A percentile compares a stretch with the other conserved stretches of the same genome.
phyloP scores from a whole-genome alignment of 1,284 basidiomycete genomes.

The Moesziomyces sp. region DNA sequence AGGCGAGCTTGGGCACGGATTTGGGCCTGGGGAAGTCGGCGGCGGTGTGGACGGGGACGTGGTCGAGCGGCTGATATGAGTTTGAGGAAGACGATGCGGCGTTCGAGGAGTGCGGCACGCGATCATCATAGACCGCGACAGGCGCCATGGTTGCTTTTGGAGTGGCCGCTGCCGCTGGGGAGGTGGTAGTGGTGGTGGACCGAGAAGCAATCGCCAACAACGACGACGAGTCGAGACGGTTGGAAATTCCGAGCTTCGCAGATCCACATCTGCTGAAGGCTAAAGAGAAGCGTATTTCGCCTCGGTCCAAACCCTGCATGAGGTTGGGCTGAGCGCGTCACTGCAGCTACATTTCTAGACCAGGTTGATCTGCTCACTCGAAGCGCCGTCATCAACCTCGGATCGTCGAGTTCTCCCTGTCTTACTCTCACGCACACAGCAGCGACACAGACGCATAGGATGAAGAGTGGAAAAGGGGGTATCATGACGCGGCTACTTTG shows the following conservation, averaged over 20 bases:
- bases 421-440: too few relatives aligned
- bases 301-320: neutral
- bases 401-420: conserved; percentile 11
- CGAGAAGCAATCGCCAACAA: neutral
- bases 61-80: conserved; percentile 42
- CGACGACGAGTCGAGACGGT: conserved; percentile 1
- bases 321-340: neutral
- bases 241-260: conserved; percentile 20
- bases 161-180: neutral
- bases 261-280: neutral
- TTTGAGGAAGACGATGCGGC: conserved; percentile 15
- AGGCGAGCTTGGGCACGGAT: conserved; percentile 36
- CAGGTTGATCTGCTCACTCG: too few relatives aligned
- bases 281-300: neutral
- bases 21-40: conserved; percentile 44
- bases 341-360: neutral
- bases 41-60: conserved; percentile 39
- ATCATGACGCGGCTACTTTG: neutral
- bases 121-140: conserved; percentile 35
- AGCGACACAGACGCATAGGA: neutral
- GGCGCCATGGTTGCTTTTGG: conserved; percentile 35
- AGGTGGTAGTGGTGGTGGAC: neutral
- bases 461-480: neutral
- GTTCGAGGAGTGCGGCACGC: conserved; percentile 16
- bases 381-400: neutral